Percentiles rank a stretch among this genome's conserved stretches.
Conservation (phyloP, 192 early-diverging fungal species). For the Backusella macrospora region DNA sequence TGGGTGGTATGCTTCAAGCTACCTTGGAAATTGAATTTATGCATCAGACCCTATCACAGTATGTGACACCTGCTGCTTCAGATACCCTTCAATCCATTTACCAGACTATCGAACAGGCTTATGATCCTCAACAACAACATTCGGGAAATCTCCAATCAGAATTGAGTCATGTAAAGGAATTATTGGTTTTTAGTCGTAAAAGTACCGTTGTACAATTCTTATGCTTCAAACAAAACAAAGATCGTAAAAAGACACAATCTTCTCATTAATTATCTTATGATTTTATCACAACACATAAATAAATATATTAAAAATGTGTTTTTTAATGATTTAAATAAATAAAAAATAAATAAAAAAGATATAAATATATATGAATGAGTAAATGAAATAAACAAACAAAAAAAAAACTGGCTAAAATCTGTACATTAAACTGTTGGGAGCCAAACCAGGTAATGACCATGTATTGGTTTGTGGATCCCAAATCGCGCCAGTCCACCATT, state of each 20-base stretch:
- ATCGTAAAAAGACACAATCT: constrained; percentile 45
- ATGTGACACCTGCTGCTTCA: constrained; percentile 66
- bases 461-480: constrained; percentile 3
- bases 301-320: background rate
- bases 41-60: constrained; percentile 79
- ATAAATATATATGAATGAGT: background rate
- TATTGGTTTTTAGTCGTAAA: constrained; percentile 53
- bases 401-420: background rate
- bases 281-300: too few species aligned
- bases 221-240: constrained; percentile 55
- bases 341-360: background rate
- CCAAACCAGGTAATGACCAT: background rate
- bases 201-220: constrained; percentile 59
- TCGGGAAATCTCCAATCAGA: constrained; percentile 53
- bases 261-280: background rate
- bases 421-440: background rate
- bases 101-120: constrained; percentile 68
- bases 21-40: constrained; percentile 91
- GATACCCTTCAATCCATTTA: constrained; percentile 78
- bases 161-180: constrained; percentile 53
- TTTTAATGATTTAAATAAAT: background rate
- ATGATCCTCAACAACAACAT: constrained; percentile 52
- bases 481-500: background rate
- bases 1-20: constrained; percentile 93
- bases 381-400: background rate